These are phyloP conservation scores for Phytophthora pistaciae DNA, from an alignment of 352 stramenopile species.

Conservation along the genomic window DNA sequence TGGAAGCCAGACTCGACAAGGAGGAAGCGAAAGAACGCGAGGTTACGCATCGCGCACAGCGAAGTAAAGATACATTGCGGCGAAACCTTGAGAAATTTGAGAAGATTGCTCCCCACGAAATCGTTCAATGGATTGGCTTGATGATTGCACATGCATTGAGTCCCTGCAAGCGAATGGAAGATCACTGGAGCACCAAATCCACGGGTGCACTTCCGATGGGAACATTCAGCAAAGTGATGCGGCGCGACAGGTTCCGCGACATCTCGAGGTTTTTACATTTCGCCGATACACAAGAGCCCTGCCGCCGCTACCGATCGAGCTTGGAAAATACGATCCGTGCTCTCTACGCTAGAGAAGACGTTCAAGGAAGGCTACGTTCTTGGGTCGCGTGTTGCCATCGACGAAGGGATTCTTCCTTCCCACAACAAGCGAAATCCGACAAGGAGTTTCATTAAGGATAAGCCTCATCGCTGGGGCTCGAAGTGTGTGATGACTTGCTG, in stretches of 20 bases:
- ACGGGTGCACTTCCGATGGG: not conserved
- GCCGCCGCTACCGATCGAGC: slow-evolving; percentile 5
- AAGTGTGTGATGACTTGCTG: slow-evolving; percentile 5
- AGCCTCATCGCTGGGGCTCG: not conserved
- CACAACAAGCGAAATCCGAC: slow-evolving; percentile 8
- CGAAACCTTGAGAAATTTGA: not conserved
- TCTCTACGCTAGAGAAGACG: slow-evolving; percentile 10
- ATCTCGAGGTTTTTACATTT: slow-evolving; percentile 18
- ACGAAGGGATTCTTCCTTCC: slow-evolving; percentile 9
- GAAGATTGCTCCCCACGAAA: not conserved
- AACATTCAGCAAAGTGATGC: slow-evolving; percentile 9
- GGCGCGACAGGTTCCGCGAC: slow-evolving; percentile 10
- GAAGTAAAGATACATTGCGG: not conserved
- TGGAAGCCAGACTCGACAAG: not conserved
- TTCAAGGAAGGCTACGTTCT: slow-evolving; percentile 15
- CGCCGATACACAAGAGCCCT: not conserved
- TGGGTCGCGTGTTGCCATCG: not conserved
- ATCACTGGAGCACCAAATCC: not conserved
- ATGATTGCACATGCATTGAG: slow-evolving; percentile 6
- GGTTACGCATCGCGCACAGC: not conserved
- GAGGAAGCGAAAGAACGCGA: not conserved
- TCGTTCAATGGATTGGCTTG: not conserved
- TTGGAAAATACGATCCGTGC: slow-evolving; percentile 12
- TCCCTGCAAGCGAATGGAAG: not conserved
- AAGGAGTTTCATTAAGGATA: slow-evolving; percentile 2